Evolutionary conservation across 768 basidiomycete species (phyloP), one percentile per base, ranked within the genome.

Genomic region (Tricholoma saponaceum): DNA sequence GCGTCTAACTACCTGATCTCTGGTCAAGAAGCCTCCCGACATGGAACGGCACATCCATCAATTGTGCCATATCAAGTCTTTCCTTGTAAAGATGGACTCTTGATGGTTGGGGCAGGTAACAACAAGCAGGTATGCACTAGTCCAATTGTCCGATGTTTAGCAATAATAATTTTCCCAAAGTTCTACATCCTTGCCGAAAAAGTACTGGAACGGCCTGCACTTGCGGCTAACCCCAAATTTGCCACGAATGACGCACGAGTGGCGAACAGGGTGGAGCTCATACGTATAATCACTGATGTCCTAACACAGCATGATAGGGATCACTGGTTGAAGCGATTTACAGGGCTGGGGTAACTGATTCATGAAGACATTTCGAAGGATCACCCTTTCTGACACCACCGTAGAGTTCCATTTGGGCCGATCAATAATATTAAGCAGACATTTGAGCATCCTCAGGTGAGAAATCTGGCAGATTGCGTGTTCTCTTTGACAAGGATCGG

Each of bases 101-200:
- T 97, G 58, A 96, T 97, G 95, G 86, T 97, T 61, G 94, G 93
- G 46, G 93, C 91, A 7, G 95, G 92, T 4, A 96, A 94, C 69
- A 84, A 96, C 67, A 87, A 83, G 62, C 92, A 92, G 81, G 90
- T 88, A 63, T 51, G 60, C 44, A 52, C 13, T 9, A 30, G 18
- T 44, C 53, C 55, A 26, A 25, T 20, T 25, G 12, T 8, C 22
- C 32, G 8, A 30, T 25, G 33, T 47, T n/a, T 58, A 18, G 18
- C 25, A 16, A 25, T 56, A 25, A 52, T 41, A 1, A 23, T 18
- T 23, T 13, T 18, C 23, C 33, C 26, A 14, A 50, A 98, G 85
- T 98, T 95, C 74, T 79, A 70, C 54, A 76, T 83, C 25, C 76
- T 98, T 18, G 79, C 83, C 2, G 76, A 81, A 46, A 80, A 78